Percentiles rank a stretch among this genome's conserved stretches.
These are phyloP conservation scores for Coemansia sp. DNA, from an alignment of 192 early-diverging fungal species.

Conservation along the genomic window DNA sequence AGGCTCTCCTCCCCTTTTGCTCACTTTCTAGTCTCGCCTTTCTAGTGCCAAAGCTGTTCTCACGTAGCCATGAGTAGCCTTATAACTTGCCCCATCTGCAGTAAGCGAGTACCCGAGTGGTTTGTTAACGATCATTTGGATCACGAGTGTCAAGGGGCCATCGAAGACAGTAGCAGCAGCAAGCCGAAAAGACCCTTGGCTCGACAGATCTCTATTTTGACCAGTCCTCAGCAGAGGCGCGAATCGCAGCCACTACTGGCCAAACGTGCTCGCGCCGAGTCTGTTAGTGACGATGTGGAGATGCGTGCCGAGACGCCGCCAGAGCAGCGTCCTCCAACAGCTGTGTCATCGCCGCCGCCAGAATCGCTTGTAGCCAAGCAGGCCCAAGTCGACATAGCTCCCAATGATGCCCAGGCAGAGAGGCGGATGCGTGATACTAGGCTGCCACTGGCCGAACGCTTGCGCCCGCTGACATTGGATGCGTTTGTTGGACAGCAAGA, in stretches of 20 bases:
- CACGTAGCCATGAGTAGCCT: constrained; percentile 16
- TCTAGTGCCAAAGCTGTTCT: neutral
- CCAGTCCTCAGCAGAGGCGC: neutral
- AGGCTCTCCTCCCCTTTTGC: neutral
- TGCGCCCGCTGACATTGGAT: constrained; percentile 55
- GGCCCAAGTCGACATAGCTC: neutral
- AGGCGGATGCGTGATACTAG: constrained; percentile 22
- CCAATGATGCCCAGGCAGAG: neutral
- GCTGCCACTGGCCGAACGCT: constrained; percentile 46
- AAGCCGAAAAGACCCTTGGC: constrained; percentile 7
- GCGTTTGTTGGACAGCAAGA: constrained; percentile 73
- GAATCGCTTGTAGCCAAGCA: neutral
- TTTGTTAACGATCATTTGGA: constrained; percentile 52
- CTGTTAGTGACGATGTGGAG: neutral
- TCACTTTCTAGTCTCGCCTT: neutral
- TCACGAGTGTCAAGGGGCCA: constrained; percentile 20
- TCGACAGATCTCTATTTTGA: neutral
- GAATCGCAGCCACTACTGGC: neutral
- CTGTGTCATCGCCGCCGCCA: neutral
- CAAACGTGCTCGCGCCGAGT: neutral
- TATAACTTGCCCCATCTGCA: constrained; percentile 41
- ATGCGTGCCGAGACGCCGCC: neutral
- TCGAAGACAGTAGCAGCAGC: neutral
- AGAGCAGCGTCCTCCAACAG: neutral
- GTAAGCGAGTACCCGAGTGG: constrained; percentile 42